Evolutionary conservation across 352 stramenopile genomes (phyloP).

Genomic region (Thalassiosira exigua): DNA sequence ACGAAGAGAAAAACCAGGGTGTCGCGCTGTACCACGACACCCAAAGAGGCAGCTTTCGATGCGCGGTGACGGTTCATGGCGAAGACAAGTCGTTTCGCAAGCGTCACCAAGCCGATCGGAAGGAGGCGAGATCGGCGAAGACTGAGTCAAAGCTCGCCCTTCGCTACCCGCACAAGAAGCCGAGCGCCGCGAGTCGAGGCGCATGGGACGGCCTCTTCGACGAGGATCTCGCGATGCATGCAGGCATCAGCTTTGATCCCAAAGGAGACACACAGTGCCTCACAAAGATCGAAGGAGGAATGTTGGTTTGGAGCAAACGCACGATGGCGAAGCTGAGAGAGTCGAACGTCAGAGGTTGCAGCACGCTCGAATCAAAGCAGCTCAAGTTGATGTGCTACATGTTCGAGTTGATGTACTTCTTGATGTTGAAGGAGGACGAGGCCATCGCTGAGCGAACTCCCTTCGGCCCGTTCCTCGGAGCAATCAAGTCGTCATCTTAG

Average conservation of each 20-base stretch:
- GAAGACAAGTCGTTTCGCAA: neutral
- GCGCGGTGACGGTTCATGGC: neutral
- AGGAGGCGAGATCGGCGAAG: neutral
- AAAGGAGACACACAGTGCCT: neutral
- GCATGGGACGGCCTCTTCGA: neutral
- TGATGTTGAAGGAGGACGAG: slow-evolving; percentile 5
- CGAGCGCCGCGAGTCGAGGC: neutral
- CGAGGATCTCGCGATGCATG: neutral
- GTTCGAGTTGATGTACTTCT: neutral
- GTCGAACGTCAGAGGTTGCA: neutral
- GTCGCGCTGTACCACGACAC: neutral
- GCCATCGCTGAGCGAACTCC: neutral
- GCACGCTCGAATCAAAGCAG: slow-evolving; percentile 2
- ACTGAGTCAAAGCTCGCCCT: neutral
- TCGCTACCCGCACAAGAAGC: neutral
- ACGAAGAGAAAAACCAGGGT: too few relatives aligned
- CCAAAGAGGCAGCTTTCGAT: neutral
- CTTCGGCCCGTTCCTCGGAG: neutral
- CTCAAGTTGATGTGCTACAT: slow-evolving; percentile 1
- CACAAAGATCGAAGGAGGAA: neutral
- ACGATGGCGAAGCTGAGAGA: slow-evolving; percentile 27
- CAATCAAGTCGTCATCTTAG: neutral
- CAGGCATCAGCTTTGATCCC: slow-evolving; percentile 7
- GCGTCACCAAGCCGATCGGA: neutral
- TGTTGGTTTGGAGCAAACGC: neutral